These are phyloP conservation scores for Hygrophila difformis DNA, from an alignment of 257 asterid genomes.

Conservation along the genomic window DNA sequence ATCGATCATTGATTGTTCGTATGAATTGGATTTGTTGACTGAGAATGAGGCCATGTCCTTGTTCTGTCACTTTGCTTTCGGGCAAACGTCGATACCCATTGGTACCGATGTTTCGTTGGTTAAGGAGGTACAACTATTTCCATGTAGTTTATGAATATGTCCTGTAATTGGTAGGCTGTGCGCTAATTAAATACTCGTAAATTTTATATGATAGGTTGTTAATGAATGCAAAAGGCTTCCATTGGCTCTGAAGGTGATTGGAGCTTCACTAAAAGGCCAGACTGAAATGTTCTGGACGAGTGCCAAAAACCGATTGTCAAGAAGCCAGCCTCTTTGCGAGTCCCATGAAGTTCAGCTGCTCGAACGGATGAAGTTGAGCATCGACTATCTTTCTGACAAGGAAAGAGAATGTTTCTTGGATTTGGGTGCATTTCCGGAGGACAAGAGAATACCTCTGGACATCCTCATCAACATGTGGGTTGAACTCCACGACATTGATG, in stretches of 20 bases:
- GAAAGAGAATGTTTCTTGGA: constrained; percentile 85
- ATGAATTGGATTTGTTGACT: constrained; percentile 59
- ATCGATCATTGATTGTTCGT: constrained; percentile 45
- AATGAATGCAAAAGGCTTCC: constrained; percentile 91
- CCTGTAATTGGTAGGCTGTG: background rate
- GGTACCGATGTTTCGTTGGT: constrained; percentile 41
- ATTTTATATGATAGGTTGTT: constrained; percentile 38
- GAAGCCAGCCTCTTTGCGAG: constrained; percentile 66
- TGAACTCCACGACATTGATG: constrained; percentile 78
- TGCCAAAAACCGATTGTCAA: constrained; percentile 61
- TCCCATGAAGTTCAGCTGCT: constrained; percentile 75
- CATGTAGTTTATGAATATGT: background rate
- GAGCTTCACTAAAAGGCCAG: constrained; percentile 75
- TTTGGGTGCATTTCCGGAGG: constrained; percentile 81
- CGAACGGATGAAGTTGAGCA: constrained; percentile 76
- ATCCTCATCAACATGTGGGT: constrained; percentile 93
- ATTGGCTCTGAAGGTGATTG: constrained; percentile 81
- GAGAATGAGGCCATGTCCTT: constrained; percentile 70
- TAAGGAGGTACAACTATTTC: constrained; percentile 43
- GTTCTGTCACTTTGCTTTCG: constrained; percentile 81
- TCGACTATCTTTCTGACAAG: constrained; percentile 55
- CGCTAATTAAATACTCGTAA: constrained; percentile 1
- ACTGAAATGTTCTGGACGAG: constrained; percentile 76
- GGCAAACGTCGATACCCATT: constrained; percentile 47
- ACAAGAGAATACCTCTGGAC: constrained; percentile 75